Evolutionary conservation across 2,329 filamentous ascomycete genomes (phyloP).

Genomic region (Xylaria sp.): DNA sequence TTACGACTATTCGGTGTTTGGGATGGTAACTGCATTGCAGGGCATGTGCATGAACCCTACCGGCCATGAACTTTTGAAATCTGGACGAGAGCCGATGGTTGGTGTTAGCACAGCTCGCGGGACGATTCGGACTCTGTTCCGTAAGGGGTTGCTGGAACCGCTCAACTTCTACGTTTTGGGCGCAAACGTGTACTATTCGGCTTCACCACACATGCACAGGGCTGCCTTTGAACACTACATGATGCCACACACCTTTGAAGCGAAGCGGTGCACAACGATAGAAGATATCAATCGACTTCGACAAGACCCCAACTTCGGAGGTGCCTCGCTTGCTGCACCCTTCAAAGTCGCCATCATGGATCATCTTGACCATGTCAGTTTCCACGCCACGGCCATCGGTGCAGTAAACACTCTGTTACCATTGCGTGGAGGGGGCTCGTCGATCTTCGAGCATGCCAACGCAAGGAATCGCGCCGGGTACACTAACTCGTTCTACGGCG

Average conservation of each 20-base stretch:
- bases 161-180: slow-evolving; percentile 66
- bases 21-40: slow-evolving; percentile 37
- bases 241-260: slow-evolving; percentile 61
- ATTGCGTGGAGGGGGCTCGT: slow-evolving; percentile 47
- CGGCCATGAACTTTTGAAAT: slow-evolving; percentile 40
- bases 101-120: slow-evolving; percentile 52
- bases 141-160: slow-evolving; percentile 55
- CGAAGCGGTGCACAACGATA: slow-evolving; percentile 54
- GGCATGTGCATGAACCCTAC: slow-evolving; percentile 50
- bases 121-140: slow-evolving; percentile 55
- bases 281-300: slow-evolving; percentile 57
- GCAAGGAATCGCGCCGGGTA: slow-evolving; percentile 57
- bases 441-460: slow-evolving; percentile 50
- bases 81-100: slow-evolving; percentile 38
- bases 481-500: slow-evolving; percentile 61
- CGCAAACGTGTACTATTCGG: slow-evolving; percentile 61
- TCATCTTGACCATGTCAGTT: slow-evolving; percentile 58
- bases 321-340: slow-evolving; percentile 61
- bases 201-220: slow-evolving; percentile 68
- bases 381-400: slow-evolving; percentile 64
- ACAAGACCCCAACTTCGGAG: slow-evolving; percentile 58
- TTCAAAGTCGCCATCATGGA: slow-evolving; percentile 66
- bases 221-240: slow-evolving; percentile 61
- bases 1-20: slow-evolving; percentile 43
- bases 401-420: slow-evolving; percentile 68